Evolutionary conservation across 2,329 filamentous ascomycete genomes (phyloP).

Genomic region (Drechslerella coelobrocha): DNA sequence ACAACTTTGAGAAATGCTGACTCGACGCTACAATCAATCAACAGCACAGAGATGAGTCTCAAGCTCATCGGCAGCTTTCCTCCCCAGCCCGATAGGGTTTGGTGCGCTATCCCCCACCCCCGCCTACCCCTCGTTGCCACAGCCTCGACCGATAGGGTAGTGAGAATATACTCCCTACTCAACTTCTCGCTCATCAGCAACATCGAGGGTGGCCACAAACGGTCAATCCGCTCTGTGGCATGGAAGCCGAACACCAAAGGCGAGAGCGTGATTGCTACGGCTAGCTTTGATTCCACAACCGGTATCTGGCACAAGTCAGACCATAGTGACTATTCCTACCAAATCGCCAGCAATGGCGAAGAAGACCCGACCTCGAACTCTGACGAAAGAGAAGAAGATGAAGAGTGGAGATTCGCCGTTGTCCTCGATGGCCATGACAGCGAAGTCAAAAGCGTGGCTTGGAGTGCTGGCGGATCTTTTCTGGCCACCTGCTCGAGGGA

Average conservation of each 20-base stretch:
- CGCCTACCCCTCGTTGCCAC: slow-evolving; percentile 87
- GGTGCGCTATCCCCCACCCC: slow-evolving; percentile 85
- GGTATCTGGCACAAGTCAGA: slow-evolving; percentile 78
- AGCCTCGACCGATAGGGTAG: slow-evolving; percentile 81
- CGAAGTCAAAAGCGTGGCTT: slow-evolving; percentile 83
- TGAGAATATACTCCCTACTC: slow-evolving; percentile 85
- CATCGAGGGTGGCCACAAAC: slow-evolving; percentile 85
- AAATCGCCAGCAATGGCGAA: slow-evolving; percentile 50
- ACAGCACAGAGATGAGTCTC: slow-evolving; percentile 50
- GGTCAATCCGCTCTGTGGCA: slow-evolving; percentile 81
- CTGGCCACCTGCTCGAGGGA: slow-evolving; percentile 91
- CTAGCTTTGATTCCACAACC: slow-evolving; percentile 90
- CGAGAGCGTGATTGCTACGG: slow-evolving; percentile 82
- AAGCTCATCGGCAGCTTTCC: slow-evolving; percentile 57
- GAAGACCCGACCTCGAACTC: slow-evolving; percentile 58
- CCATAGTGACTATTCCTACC: slow-evolving; percentile 56
- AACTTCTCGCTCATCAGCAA: slow-evolving; percentile 79
- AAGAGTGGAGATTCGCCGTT: slow-evolving; percentile 91
- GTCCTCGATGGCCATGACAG: slow-evolving; percentile 94
- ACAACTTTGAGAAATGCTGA: background rate
- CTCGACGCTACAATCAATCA: background rate
- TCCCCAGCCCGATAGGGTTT: slow-evolving; percentile 74
- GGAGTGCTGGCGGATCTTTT: slow-evolving; percentile 75
- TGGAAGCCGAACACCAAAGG: slow-evolving; percentile 79
- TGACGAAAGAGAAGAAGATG: slow-evolving; percentile 66